Evolutionary conservation across 2,329 filamentous ascomycete species (phyloP).

Genomic region (Penicillium sp.): DNA sequence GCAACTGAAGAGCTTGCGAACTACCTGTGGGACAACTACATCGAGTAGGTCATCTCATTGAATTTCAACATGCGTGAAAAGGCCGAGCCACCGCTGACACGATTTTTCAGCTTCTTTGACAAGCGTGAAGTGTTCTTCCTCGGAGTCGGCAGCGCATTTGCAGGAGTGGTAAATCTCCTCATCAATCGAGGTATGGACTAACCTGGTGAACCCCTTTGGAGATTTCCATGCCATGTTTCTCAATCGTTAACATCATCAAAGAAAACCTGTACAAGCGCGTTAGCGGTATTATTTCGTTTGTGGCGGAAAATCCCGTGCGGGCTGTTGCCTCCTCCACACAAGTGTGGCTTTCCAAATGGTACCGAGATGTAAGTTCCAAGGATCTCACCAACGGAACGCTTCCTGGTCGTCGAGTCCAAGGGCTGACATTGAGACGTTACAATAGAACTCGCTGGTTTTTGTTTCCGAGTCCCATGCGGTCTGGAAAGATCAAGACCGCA

Average conservation of each 20-base stretch:
- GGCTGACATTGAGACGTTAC: neutral
- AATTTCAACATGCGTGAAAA: neutral
- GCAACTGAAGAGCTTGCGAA: slow-evolving; percentile 65
- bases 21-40: slow-evolving; percentile 96
- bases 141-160: slow-evolving; percentile 83
- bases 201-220: too few relatives aligned
- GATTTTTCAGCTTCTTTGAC: slow-evolving; percentile 49
- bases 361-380: slow-evolving; percentile 54
- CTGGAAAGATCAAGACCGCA: slow-evolving; percentile 59
- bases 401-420: neutral
- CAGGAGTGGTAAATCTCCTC: slow-evolving; percentile 74
- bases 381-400: neutral
- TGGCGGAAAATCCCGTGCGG: slow-evolving; percentile 66
- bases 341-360: slow-evolving; percentile 68
- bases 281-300: slow-evolving; percentile 71
- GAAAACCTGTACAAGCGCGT: slow-evolving; percentile 61
- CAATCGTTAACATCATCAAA: slow-evolving; percentile 17
- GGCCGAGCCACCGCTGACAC: slow-evolving; percentile 1
- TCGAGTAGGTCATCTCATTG: slow-evolving; percentile 54
- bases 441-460: slow-evolving; percentile 66
- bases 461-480: slow-evolving; percentile 69
- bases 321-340: slow-evolving; percentile 73
- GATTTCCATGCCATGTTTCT: too few relatives aligned
- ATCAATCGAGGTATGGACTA: slow-evolving; percentile 60
- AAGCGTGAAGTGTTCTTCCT: slow-evolving; percentile 73